phyloP scores from a whole-genome alignment of 1,139 yeast species.

The Blastobotrys petasosporus region DNA sequence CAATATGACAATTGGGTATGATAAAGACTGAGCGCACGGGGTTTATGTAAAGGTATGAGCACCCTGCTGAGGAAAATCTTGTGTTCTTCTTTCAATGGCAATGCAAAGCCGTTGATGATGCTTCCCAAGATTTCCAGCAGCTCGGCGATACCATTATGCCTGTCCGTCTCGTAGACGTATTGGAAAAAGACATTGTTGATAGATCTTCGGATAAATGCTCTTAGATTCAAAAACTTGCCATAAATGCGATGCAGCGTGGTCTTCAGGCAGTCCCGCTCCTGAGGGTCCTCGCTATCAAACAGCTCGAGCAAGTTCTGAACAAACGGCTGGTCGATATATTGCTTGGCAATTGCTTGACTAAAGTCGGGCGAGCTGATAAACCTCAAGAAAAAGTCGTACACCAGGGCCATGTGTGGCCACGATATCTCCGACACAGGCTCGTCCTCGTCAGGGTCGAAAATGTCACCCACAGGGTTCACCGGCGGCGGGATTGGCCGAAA shows the following conservation, averaged over 20 bases:
- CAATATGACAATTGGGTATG: conserved; percentile 98
- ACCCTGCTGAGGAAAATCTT: conserved; percentile 83
- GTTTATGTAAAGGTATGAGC: conserved; percentile 90
- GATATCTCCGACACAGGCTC: conserved; percentile 95
- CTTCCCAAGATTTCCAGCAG: conserved; percentile 90
- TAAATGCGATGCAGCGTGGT: conserved; percentile 93
- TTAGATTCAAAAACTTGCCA: conserved; percentile 85
- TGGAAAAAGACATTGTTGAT: conserved; percentile 89
- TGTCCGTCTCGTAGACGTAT: conserved; percentile 89
- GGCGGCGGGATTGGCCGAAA: conserved; percentile 98
- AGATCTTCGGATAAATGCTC: conserved; percentile 87
- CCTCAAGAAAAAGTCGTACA: conserved; percentile 86
- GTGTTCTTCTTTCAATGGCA: conserved; percentile 95
- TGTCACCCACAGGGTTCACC: conserved; percentile 92
- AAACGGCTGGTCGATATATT: conserved; percentile 86
- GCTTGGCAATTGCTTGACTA: conserved; percentile 88
- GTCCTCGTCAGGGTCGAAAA: conserved; percentile 97
- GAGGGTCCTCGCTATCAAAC: conserved; percentile 93
- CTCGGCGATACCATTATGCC: conserved; percentile 95
- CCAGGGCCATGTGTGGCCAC: conserved; percentile 99
- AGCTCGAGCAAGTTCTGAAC: conserved; percentile 74
- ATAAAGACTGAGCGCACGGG: conserved; percentile 76
- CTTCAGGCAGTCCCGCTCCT: conserved; percentile 91
- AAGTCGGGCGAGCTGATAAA: conserved; percentile 94
- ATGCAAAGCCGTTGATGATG: conserved; percentile 94